Base-by-base conservation (phyloP, 352 stramenopile species). In the Pythium grandisporangium region DNA sequence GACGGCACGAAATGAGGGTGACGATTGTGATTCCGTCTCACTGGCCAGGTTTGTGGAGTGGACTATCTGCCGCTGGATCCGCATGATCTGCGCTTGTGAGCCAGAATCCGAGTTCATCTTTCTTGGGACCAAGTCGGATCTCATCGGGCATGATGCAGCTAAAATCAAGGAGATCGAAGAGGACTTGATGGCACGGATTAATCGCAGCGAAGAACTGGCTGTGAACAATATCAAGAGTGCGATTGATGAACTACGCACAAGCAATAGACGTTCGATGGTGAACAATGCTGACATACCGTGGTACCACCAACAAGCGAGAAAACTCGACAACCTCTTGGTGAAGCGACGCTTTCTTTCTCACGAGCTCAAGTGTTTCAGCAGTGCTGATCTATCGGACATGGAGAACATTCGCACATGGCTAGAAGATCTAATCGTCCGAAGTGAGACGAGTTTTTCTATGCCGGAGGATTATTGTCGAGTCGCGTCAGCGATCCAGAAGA, bases 11-110 rank as follows among this genome's bases (percentile, higher is more conserved):
- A 32, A 14, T 19, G 30, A 33, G 10, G 21, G 7, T 12, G 26
- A 21, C 26, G n/a, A 21, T n/a, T 8, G 13, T 11, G 8, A 17
- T 24, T 6, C 48, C 22, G 21, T 38, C 20, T 24, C 27, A 7
- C 48, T 59, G 44, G 33, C n/a, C 14, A 25, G 35, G 1, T 56
- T 59, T 21, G 45, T 59, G 21, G 21, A 21, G 1, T n/a, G 27
- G 24, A 48, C 40, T 20, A 25, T 58, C 16, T 53, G 48, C 13
- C 42, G 44, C 13, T 58, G 51, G 51, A 48, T 58, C 3, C 43
- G 51, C 6, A 5, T 25, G 4, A 51, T 57, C 20, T 22, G 48
- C 14, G 29, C 49, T 12, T 42, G 30, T 6, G 33, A 57, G 19
- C 30, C 42, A 19, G 49, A 57, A n/a, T 42, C 49, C 14, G 35